Evolutionary conservation across 2,329 filamentous ascomycete genomes (phyloP).

Genomic region (Neurospora sp.): DNA sequence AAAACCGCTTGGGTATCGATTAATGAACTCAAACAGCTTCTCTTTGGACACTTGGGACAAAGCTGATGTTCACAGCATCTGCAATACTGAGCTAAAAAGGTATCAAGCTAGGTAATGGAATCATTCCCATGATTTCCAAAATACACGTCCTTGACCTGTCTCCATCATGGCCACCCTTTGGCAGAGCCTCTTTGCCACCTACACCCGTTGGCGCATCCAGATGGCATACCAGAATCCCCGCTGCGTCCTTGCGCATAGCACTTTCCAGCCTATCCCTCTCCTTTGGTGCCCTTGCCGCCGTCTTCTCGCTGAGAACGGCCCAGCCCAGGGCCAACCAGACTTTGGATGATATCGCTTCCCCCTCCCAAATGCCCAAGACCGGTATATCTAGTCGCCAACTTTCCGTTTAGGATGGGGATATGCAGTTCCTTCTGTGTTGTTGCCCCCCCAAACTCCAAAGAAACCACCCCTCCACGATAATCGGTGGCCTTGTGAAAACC

Average conservation of each 20-base stretch:
- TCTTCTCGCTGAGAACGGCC: neutral
- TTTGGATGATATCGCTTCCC: neutral
- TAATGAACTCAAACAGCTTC: neutral
- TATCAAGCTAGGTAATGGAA: neutral
- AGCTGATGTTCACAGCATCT: neutral
- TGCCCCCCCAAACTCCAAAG: neutral
- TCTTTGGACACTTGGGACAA: neutral
- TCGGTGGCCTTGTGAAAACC: neutral
- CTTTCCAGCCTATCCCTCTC: neutral
- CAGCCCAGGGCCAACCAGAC: neutral
- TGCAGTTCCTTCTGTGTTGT: neutral
- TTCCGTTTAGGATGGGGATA: neutral
- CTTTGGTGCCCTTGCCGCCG: neutral
- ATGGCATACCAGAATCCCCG: neutral
- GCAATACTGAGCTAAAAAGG: neutral
- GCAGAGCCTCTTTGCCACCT: neutral
- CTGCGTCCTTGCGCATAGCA: neutral
- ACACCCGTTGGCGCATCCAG: neutral
- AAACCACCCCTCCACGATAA: neutral
- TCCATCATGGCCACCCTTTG: neutral
- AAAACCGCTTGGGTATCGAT: neutral
- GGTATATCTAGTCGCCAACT: neutral
- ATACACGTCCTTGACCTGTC: neutral
- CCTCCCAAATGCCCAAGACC: neutral
- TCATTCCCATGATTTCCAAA: neutral